A percentile compares a stretch with the other conserved stretches of the same genome.
Conservation (phyloP, 2,329 filamentous ascomycete genomes). For the Aspergillus uvarum region DNA sequence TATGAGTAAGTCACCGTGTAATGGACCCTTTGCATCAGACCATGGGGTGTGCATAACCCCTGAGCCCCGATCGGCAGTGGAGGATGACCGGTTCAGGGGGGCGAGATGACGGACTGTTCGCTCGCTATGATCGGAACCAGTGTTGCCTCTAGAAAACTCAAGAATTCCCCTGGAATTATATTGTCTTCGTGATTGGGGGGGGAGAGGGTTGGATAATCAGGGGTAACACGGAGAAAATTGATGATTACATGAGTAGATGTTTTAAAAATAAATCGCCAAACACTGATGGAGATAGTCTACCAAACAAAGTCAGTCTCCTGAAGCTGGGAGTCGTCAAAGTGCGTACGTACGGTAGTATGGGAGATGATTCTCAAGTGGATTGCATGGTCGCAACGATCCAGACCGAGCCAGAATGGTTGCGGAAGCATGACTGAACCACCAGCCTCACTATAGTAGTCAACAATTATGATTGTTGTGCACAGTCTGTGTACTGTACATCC, state of each 20-base stretch:
- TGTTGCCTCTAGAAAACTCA: background rate
- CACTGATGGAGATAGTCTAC: background rate
- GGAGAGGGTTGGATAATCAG: background rate
- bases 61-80: background rate
- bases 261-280: background rate
- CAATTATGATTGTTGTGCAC: background rate
- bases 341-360: background rate
- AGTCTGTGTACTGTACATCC: background rate
- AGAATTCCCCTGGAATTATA: background rate
- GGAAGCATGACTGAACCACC: background rate
- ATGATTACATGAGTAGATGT: background rate
- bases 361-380: no score
- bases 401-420: background rate
- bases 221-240: background rate
- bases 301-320: background rate
- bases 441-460: background rate
- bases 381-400: background rate
- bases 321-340: background rate
- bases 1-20: background rate
- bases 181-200: background rate
- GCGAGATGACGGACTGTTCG: background rate
- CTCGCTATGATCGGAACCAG: background rate
- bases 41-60: background rate
- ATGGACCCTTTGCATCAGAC: background rate
- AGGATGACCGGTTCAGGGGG: background rate